Percentiles rank a stretch among this genome's conserved stretches.
These are phyloP conservation scores for Boletus edulis DNA, from an alignment of 768 basidiomycete genomes.

Conservation along the genomic window DNA sequence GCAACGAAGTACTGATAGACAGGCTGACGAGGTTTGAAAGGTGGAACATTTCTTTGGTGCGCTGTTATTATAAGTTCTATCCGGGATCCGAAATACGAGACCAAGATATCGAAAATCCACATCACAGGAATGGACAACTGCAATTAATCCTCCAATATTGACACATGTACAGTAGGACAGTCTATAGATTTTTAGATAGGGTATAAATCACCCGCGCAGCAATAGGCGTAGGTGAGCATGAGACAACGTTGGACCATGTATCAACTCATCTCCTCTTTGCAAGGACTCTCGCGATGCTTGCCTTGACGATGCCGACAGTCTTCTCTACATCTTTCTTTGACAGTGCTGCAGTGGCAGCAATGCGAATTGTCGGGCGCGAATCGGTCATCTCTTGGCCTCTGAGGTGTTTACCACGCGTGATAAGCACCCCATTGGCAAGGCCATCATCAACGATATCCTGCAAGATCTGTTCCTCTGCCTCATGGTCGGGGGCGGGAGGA, in stretches of 20 bases:
- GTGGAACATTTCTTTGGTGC: no score
- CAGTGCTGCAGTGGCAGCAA: constrained; percentile 77
- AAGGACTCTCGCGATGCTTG: constrained; percentile 71
- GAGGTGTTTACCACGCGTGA: constrained; percentile 82
- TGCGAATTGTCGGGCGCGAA: constrained; percentile 76
- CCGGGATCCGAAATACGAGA: no score
- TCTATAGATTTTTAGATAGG: constrained; percentile 24
- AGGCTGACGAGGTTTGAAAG: no score
- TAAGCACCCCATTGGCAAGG: constrained; percentile 74
- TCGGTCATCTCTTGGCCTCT: constrained; percentile 83
- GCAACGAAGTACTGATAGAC: no score
- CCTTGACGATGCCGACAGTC: constrained; percentile 71
- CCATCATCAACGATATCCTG: constrained; percentile 94
- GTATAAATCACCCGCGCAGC: constrained; percentile 24
- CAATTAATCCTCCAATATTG: constrained; percentile 9
- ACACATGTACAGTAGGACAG: constrained; percentile 14
- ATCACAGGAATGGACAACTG: background rate
- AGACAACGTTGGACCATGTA: background rate
- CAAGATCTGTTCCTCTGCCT: constrained; percentile 72
- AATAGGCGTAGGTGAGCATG: no score
- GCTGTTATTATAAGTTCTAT: no score
- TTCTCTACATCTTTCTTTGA: constrained; percentile 92
- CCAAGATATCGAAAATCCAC: no score
- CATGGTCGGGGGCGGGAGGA: constrained; percentile 45
- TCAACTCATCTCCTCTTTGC: constrained; percentile 48